These are phyloP conservation scores for Fagopyrum homotropicum DNA, from an alignment of 148 eudicot species.

Conservation along the genomic window DNA sequence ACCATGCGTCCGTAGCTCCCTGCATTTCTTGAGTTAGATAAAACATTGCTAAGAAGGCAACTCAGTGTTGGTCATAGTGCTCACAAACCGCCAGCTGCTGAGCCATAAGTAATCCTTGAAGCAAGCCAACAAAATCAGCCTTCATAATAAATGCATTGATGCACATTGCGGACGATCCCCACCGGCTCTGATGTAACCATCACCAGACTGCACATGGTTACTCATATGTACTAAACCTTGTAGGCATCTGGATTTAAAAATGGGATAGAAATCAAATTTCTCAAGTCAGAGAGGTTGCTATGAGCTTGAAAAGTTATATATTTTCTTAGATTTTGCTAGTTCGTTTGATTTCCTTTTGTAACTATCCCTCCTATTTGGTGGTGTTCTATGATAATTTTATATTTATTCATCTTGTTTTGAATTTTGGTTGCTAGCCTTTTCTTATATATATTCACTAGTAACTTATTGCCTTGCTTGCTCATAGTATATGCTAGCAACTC, in stretches of 20 bases:
- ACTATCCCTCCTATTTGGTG: not conserved
- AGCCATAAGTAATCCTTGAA: too few species aligned
- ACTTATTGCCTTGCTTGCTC: not conserved
- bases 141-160: too few species aligned
- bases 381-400: not conserved
- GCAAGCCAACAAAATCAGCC: too few species aligned
- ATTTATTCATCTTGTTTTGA: not conserved
- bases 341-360: not conserved
- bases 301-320: not conserved
- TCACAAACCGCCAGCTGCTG: too few species aligned
- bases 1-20: too few species aligned
- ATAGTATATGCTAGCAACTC: not conserved
- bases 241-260: not conserved
- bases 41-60: too few species aligned
- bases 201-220: not conserved
- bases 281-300: not conserved
- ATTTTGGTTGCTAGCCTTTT: not conserved
- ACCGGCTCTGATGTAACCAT: too few species aligned
- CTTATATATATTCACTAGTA: not conserved
- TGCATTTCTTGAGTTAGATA: too few species aligned
- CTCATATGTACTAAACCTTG: not conserved
- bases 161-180: too few species aligned
- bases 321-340: not conserved
- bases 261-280: not conserved
- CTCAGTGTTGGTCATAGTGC: too few species aligned